Evolutionary conservation across 345 rosid species (phyloP).

Genomic region (Balakata baccata): DNA sequence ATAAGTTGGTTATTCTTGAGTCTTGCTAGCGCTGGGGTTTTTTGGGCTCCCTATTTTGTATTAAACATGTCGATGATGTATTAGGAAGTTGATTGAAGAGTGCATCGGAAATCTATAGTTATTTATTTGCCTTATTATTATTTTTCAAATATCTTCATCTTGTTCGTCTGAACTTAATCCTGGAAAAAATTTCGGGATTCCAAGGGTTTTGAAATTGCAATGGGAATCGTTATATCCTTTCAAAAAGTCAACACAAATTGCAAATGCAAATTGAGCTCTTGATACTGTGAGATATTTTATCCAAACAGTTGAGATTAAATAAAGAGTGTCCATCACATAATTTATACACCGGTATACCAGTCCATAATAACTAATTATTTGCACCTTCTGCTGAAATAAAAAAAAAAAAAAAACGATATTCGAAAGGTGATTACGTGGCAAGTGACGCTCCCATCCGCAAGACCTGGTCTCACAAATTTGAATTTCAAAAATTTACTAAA

Average conservation of each 20-base stretch:
- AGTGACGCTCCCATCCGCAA: slow-evolving; percentile 4
- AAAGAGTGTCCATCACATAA: no score
- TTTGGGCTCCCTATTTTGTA: slow-evolving; percentile 3
- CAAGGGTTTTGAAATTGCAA: no score
- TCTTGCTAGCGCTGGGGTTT: not conserved
- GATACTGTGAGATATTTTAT: no score
- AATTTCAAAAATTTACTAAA: slow-evolving; percentile 7
- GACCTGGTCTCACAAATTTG: slow-evolving; percentile 6
- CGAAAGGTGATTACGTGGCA: not conserved
- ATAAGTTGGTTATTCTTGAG: slow-evolving; percentile 5
- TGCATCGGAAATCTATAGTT: not conserved
- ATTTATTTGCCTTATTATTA: not conserved
- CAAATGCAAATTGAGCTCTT: no score
- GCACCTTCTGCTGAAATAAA: no score
- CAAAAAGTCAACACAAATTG: no score
- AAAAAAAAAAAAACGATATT: no score
- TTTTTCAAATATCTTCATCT: not conserved
- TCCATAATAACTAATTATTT: no score
- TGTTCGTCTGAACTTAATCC: not conserved
- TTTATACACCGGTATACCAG: no score
- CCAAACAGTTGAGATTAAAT: no score
- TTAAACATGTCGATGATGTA: not conserved
- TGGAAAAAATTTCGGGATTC: no score
- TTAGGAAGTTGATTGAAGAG: not conserved
- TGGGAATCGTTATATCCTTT: no score